Evolutionary conservation across 2,329 filamentous ascomycete genomes (phyloP), one percentile per base, ranked within the genome.

Genomic region (Calonectria fujianensis): DNA sequence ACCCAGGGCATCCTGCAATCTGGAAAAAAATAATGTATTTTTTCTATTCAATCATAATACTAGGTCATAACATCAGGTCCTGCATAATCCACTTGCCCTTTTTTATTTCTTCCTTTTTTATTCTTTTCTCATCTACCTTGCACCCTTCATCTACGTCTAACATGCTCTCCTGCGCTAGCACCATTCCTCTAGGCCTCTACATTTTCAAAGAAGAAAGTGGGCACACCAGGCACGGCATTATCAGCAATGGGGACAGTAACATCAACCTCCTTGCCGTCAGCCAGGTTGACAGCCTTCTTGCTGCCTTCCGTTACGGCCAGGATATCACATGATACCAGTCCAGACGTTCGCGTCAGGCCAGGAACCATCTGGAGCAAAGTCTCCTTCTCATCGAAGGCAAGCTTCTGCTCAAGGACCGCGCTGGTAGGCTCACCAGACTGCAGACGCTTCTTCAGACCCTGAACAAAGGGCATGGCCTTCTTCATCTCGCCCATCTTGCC

Each of bases 391-490:
- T 98, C 93, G 84, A 98, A 99, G 1, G 92, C 90, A 75, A 99
- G 89, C 86, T 96, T 95, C 78, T 96, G 91, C 83, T 96, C 93
- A 82, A 98, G 93, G 13, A 98, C 95, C 2, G 87, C 89, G 31
- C 90, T 88, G 2, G 91, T 87, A 18, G 89, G 86, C 85, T 96
- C 92, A 75, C 94, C 94, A 65, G 90, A 89, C 72, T 95, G 89
- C 71, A 99, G 90, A 68, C 95, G 92, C 85, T 91, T 94, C 93
- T 98, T 98, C 74, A 98, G 88, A 9, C 85, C 87, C 87, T 98
- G 96, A 65, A 98, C 93, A 82, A 98, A 98, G 0, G 97, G 97
- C 96, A 98, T 98, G 3, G 96, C 96, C 87, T 97, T 97, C 92
- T 98, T 99, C 90, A 96, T 95, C 86, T 97, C 95, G 54, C 92